Conservation (phyloP, 306 rosid genomes). For the Inga laurina region DNA sequence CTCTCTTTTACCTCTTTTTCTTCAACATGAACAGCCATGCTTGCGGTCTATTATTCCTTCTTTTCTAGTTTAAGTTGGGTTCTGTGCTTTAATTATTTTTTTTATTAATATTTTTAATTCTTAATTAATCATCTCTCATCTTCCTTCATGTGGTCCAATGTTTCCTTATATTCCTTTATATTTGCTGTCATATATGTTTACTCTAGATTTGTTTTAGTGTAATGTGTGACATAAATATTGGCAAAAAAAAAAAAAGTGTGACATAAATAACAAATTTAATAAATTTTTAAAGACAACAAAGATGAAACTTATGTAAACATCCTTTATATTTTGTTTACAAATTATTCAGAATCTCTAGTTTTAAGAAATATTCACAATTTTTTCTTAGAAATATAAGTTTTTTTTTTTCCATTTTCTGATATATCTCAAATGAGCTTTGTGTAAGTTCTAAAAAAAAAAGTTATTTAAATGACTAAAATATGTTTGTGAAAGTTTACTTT, state of each 20-base stretch:
- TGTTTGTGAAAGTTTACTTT: neutral
- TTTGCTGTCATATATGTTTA: neutral
- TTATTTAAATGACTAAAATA: neutral
- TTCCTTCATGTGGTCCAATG: slow-evolving; percentile 25
- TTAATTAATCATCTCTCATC: neutral
- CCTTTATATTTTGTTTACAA: neutral
- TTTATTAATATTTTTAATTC: slow-evolving; percentile 1
- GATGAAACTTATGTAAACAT: neutral
- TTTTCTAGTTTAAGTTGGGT: slow-evolving; percentile 32
- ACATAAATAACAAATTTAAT: neutral
- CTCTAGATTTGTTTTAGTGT: neutral
- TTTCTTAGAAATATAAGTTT: neutral
- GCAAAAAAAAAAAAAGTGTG: too few relatives aligned
- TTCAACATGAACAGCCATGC: neutral
- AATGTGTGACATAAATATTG: neutral
- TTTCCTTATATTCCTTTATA: neutral
- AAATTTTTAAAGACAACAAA: too few relatives aligned
- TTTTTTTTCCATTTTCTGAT: neutral
- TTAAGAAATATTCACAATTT: neutral
- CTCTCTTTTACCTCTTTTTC: slow-evolving; percentile 2
- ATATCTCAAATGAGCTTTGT: neutral
- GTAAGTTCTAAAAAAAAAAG: too few relatives aligned
- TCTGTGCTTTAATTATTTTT: neutral
- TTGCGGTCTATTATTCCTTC: slow-evolving; percentile 54
- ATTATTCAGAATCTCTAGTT: neutral